Evolutionary conservation across 257 asterid genomes (phyloP).

Genomic region (Paulownia fortunei): DNA sequence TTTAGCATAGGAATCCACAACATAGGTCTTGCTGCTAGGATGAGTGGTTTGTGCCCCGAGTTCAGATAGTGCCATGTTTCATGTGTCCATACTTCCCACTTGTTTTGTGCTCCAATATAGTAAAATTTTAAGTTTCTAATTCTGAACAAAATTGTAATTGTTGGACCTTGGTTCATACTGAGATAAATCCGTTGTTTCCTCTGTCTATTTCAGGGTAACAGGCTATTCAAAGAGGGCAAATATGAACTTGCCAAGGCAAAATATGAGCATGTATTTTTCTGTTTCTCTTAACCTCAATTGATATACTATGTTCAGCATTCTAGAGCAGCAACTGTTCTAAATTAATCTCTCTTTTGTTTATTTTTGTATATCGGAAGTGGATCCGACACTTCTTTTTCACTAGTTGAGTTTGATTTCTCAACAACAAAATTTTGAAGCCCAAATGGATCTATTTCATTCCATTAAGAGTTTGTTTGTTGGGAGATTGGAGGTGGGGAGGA

Average conservation of each 20-base stretch:
- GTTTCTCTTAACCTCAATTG: conserved; percentile 27
- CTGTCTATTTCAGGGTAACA: conserved; percentile 84
- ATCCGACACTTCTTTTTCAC: background rate
- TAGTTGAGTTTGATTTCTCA: background rate
- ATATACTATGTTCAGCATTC: conserved; percentile 21
- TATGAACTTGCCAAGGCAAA: conserved; percentile 95
- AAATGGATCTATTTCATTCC: background rate
- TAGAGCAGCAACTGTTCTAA: background rate
- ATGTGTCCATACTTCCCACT: background rate
- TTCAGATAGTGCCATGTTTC: background rate
- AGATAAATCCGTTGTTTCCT: conserved; percentile 24
- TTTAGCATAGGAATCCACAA: background rate
- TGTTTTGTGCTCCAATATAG: background rate
- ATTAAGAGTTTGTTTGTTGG: background rate
- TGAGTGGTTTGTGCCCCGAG: background rate
- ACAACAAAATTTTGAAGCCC: background rate
- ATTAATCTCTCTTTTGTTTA: background rate
- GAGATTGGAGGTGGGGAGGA: background rate
- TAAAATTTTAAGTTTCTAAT: background rate
- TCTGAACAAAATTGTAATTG: background rate
- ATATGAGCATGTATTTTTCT: conserved; percentile 73
- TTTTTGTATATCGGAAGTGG: background rate
- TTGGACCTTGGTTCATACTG: conserved; percentile 22
- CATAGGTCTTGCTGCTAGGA: background rate
- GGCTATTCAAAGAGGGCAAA: conserved; percentile 96